phyloP scores from a whole-genome alignment of 495 filamentous ascomycete genomes.

The Venustampulla echinocandica region DNA sequence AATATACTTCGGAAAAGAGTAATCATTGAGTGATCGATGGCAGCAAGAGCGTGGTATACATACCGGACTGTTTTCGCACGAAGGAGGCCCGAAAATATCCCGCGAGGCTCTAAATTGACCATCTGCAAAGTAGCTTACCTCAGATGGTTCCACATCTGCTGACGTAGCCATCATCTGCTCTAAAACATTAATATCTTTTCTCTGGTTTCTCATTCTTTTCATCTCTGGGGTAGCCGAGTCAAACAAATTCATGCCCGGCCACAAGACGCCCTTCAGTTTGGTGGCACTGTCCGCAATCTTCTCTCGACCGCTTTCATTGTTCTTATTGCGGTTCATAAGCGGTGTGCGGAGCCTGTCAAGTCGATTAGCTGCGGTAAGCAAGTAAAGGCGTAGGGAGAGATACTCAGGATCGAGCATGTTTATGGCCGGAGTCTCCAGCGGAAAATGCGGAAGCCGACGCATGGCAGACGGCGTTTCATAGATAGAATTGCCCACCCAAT shows the following conservation, averaged over 20 bases:
- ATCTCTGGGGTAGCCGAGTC: slow-evolving; percentile 73
- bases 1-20: not conserved
- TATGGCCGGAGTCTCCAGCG: no score
- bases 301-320: slow-evolving; percentile 22
- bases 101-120: slow-evolving; percentile 44
- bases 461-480: slow-evolving; percentile 16
- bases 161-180: slow-evolving; percentile 64
- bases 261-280: slow-evolving; percentile 66
- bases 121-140: slow-evolving; percentile 56
- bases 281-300: slow-evolving; percentile 27
- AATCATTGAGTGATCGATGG: not conserved
- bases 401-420: slow-evolving; percentile 15
- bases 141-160: slow-evolving; percentile 54
- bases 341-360: slow-evolving; percentile 15
- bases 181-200: slow-evolving; percentile 65
- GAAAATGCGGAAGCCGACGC: slow-evolving; percentile 7
- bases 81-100: slow-evolving; percentile 42
- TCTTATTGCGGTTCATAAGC: slow-evolving; percentile 8
- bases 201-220: slow-evolving; percentile 77
- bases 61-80: slow-evolving; percentile 38
- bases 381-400: not conserved
- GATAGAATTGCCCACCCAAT: slow-evolving; percentile 1
- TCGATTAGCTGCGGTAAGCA: not conserved
- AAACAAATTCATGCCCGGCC: slow-evolving; percentile 82
- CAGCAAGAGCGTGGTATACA: slow-evolving; percentile 16